Base-by-base conservation (phyloP, 371 early-diverging fungal species). In the Blastocladiella emersonii region DNA sequence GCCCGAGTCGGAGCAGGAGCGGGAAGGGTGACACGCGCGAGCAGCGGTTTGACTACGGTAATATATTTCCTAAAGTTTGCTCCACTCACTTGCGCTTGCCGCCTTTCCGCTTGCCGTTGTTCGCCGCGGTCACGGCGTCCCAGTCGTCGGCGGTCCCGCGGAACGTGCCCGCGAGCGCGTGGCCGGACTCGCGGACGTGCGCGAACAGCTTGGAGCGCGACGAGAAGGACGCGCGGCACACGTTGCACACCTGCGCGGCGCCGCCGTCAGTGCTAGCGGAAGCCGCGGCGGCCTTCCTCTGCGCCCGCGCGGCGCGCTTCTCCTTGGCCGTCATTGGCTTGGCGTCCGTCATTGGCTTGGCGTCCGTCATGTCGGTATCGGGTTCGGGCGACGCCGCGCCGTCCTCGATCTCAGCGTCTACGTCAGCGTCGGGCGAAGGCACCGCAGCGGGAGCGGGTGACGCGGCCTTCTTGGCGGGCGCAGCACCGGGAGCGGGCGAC, bases 181-280 rank as follows among this genome's bases (percentile, higher is more conserved):
- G 91, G 6, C 88, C 88, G 7, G 82, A 82, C 21, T 65, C 72
- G 60, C 84, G 82, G 59, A 90, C 82, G 66, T 91, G 91, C 0
- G 71, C 68, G 72, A 90, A 91, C 6, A 91, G 69, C 65, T 83
- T 80, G 64, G 83, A 88, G 57, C 86, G 76, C 15, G 84, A 76
- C 17, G 74, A 61, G 72, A 84, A 90, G 37, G 65, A 70, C 12
- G 69, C 74, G 0, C 66, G 63, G 69, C 91, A 91, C 0, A 86
- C 83, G 61, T 85, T 84, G 70, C 91, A 91, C n/a, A 23, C 56
- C 53, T 57, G 21, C 41, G 35, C 48, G 23, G 32, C 49, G 55
- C 21, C 61, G 3, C 21, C 39, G 34, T 56, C 65, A 45, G 27
- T 17, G 1, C 43, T 61, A 1, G 27, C 48, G 51, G 35, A 34